These are phyloP conservation scores for Lasiodiplodia hormozganensis DNA, from an alignment of 2,329 filamentous ascomycete species.

Conservation along the genomic window DNA sequence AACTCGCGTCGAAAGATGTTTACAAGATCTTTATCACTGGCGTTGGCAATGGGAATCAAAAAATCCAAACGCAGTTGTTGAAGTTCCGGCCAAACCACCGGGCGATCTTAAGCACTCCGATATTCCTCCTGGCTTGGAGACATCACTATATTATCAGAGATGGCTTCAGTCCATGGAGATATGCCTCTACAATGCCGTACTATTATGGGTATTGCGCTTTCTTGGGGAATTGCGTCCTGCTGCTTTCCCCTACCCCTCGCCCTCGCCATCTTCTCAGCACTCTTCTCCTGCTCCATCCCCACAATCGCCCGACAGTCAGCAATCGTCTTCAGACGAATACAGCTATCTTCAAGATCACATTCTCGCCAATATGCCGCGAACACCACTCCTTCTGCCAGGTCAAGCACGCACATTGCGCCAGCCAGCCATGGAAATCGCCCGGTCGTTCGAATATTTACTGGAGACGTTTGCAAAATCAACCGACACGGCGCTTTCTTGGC, in stretches of 20 bases:
- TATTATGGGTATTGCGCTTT: constrained; percentile 30
- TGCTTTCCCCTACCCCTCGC: constrained; percentile 9
- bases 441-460: constrained; percentile 31
- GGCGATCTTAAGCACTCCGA: not conserved
- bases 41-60: constrained; percentile 31
- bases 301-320: not conserved
- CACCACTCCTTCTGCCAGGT: constrained; percentile 29
- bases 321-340: constrained; percentile 8
- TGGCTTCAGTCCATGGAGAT: constrained; percentile 30
- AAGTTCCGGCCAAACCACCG: constrained; percentile 16
- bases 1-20: constrained; percentile 13
- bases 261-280: not conserved
- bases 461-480: constrained; percentile 4
- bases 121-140: constrained; percentile 23
- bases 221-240: constrained; percentile 20
- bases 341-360: constrained; percentile 2
- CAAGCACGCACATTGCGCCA: constrained; percentile 27
- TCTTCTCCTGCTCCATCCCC: constrained; percentile 12
- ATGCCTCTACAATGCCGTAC: constrained; percentile 31
- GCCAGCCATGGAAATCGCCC: constrained; percentile 32
- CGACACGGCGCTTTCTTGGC: constrained; percentile 30
- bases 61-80: constrained; percentile 30
- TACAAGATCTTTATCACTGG: constrained; percentile 32
- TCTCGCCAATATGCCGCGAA: constrained; percentile 1
- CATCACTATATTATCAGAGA: constrained; percentile 26